These are phyloP conservation scores for Verticillium zaregamsianum DNA, from an alignment of 2,329 filamentous ascomycete genomes.

Conservation along the genomic window DNA sequence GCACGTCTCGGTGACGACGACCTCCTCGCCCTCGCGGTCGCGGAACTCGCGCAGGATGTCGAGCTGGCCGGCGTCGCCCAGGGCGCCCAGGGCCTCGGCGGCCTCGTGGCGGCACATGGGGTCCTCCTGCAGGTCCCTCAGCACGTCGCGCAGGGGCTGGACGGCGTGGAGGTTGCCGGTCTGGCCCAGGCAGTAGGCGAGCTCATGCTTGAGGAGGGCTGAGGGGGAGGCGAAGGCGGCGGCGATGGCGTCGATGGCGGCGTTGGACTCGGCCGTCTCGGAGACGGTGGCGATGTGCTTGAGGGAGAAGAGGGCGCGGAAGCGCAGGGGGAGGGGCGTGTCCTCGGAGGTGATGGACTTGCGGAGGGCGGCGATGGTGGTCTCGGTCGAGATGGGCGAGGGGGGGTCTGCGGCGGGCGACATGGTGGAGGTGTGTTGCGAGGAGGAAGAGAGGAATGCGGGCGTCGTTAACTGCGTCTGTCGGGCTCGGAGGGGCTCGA, in stretches of 20 bases:
- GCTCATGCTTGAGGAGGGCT: conserved; percentile 89
- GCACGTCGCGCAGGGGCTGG: conserved; percentile 65
- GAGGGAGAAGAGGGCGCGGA: conserved; percentile 94
- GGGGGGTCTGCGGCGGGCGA: conserved; percentile 15
- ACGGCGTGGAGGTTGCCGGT: conserved; percentile 74
- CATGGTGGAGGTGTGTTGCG: conserved; percentile 13
- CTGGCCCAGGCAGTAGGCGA: conserved; percentile 95
- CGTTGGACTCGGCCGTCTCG: conserved; percentile 55
- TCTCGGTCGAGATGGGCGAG: conserved; percentile 13
- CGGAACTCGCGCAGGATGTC: conserved; percentile 68
- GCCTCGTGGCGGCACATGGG: conserved; percentile 96
- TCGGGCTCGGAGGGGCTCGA: not conserved
- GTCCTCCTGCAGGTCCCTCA: conserved; percentile 79
- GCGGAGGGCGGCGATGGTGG: conserved; percentile 61
- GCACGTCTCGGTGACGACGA: conserved; percentile 89
- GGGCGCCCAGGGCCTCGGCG: conserved; percentile 86
- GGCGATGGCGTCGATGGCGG: conserved; percentile 75
- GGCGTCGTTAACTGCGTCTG: not conserved
- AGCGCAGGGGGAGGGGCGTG: conserved; percentile 80
- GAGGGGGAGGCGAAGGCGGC: conserved; percentile 81
- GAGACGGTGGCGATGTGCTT: conserved; percentile 80
- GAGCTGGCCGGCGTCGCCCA: conserved; percentile 72
- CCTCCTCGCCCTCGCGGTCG: conserved; percentile 70
- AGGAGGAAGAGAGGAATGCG: not conserved
- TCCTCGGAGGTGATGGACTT: conserved; percentile 75